These are phyloP conservation scores for Crucihimalaya himalaica DNA, from an alignment of 345 rosid genomes.

Conservation along the genomic window DNA sequence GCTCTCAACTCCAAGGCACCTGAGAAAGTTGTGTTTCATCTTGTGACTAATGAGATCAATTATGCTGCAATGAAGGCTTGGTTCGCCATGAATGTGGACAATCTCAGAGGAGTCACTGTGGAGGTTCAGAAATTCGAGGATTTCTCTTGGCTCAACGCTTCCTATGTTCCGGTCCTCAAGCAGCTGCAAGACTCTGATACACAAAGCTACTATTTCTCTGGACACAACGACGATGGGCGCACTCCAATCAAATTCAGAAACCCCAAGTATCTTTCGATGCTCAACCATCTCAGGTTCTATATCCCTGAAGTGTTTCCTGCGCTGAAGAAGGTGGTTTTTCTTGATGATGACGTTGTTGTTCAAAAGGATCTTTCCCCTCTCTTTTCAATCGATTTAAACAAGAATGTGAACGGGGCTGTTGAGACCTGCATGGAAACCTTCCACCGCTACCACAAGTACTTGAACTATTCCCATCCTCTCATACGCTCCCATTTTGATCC, in stretches of 20 bases:
- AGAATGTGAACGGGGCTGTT: slow-evolving; percentile 93
- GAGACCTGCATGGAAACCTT: slow-evolving; percentile 99
- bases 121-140: slow-evolving; percentile 92
- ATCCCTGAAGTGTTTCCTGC: slow-evolving; percentile 90
- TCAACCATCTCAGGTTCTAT: slow-evolving; percentile 87
- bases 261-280: slow-evolving; percentile 90
- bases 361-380: slow-evolving; percentile 70
- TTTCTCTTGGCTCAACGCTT: slow-evolving; percentile 87
- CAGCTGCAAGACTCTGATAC: slow-evolving; percentile 94
- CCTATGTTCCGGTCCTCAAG: slow-evolving; percentile 91
- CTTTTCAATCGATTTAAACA: slow-evolving; percentile 68
- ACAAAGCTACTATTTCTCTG: slow-evolving; percentile 88
- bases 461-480: slow-evolving; percentile 89
- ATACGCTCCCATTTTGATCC: slow-evolving; percentile 89
- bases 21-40: slow-evolving; percentile 67
- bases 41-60: slow-evolving; percentile 87
- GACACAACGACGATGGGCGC: slow-evolving; percentile 58
- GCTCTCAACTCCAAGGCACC: slow-evolving; percentile 68
- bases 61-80: slow-evolving; percentile 87
- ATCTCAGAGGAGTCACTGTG: slow-evolving; percentile 69
- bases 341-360: slow-evolving; percentile 87
- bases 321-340: slow-evolving; percentile 78
- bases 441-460: slow-evolving; percentile 81
- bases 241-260: slow-evolving; percentile 94
- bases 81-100: slow-evolving; percentile 58